These are phyloP conservation scores for Laetiporus sulphureus DNA, from an alignment of 1,284 basidiomycete species.

Conservation along the genomic window DNA sequence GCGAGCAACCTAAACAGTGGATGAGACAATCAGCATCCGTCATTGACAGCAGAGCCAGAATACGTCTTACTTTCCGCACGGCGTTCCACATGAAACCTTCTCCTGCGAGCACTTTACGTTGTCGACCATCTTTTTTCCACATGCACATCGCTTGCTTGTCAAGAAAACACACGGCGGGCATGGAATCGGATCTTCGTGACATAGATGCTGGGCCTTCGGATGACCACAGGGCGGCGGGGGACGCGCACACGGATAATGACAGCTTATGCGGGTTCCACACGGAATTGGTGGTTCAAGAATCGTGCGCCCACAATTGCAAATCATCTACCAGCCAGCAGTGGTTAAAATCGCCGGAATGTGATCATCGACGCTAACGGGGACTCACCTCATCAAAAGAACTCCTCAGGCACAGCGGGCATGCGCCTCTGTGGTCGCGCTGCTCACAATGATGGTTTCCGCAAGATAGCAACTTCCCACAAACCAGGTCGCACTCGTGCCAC, in stretches of 20 bases:
- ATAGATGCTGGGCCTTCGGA: slow-evolving; percentile 66
- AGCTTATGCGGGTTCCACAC: slow-evolving; percentile 75
- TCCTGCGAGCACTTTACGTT: slow-evolving; percentile 78
- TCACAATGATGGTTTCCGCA: slow-evolving; percentile 79
- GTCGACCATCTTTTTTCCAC: slow-evolving; percentile 73
- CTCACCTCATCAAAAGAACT: slow-evolving; percentile 85
- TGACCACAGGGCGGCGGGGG: slow-evolving; percentile 77
- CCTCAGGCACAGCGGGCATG: slow-evolving; percentile 75
- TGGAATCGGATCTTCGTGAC: slow-evolving; percentile 58
- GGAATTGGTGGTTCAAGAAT: slow-evolving; percentile 65
- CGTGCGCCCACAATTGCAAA: slow-evolving; percentile 76
- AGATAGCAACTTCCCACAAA: slow-evolving; percentile 64
- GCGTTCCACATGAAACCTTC: slow-evolving; percentile 75
- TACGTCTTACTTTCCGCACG: slow-evolving; percentile 63
- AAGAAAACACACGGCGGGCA: slow-evolving; percentile 87
- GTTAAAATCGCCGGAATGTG: slow-evolving; percentile 6
- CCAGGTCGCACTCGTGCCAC: slow-evolving; percentile 74
- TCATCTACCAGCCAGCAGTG: slow-evolving; percentile 36
- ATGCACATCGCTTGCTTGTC: slow-evolving; percentile 75
- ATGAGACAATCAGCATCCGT: slow-evolving; percentile 4
- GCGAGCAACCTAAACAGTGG: slow-evolving; percentile 42
- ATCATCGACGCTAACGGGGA: background rate
- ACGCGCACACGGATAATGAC: slow-evolving; percentile 73
- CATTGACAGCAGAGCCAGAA: background rate
- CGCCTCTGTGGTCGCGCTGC: slow-evolving; percentile 73